Percentiles rank a stretch among this genome's conserved stretches.
Conservation (phyloP, 108 stramenopile genomes). For the Skeletonema marinoi region DNA sequence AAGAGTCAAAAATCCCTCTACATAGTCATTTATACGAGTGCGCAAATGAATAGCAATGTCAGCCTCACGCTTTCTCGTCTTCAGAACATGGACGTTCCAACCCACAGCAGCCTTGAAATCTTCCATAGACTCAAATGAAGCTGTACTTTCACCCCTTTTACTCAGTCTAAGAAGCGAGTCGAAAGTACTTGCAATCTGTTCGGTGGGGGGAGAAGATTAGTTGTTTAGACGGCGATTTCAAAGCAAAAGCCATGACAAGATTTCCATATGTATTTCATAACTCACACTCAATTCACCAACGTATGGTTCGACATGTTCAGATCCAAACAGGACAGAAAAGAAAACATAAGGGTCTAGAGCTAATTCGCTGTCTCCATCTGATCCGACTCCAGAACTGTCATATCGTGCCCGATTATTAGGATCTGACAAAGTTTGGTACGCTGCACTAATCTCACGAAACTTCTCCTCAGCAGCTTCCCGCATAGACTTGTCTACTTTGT, state of each 20-base stretch:
- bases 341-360: conserved; percentile 40
- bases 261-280: neutral
- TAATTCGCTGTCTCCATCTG: conserved; percentile 13
- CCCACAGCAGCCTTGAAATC: conserved; percentile 29
- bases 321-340: conserved; percentile 50
- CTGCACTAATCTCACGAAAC: conserved; percentile 50
- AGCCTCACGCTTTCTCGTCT: conserved; percentile 37
- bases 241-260: neutral
- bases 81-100: conserved; percentile 28
- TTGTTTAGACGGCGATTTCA: neutral
- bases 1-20: conserved; percentile 35
- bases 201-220: neutral
- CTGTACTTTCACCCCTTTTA: neutral
- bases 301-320: conserved; percentile 44
- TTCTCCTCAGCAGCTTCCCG: conserved; percentile 21
- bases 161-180: conserved; percentile 36
- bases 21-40: conserved; percentile 35
- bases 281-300: conserved; percentile 45
- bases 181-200: conserved; percentile 25
- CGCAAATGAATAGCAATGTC: conserved; percentile 42
- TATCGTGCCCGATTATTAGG: conserved; percentile 30
- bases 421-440: conserved; percentile 54
- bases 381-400: conserved; percentile 35
- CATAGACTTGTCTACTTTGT: conserved; percentile 58
- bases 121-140: conserved; percentile 36